Evolutionary conservation across 2,329 filamentous ascomycete species (phyloP).

Genomic region (Aureobasidium sp.): DNA sequence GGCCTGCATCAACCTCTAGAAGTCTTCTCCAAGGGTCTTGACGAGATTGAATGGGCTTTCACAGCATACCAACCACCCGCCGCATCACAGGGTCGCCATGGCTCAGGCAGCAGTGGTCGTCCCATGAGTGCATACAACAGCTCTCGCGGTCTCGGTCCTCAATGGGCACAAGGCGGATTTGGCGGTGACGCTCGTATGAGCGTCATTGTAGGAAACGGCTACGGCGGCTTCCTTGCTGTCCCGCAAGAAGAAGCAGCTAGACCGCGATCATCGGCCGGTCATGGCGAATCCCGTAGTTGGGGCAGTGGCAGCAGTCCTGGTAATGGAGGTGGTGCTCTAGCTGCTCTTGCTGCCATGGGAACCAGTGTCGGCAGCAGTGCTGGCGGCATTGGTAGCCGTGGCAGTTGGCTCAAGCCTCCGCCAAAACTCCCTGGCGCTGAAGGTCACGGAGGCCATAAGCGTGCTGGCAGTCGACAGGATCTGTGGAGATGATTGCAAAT

Average conservation of each 20-base stretch:
- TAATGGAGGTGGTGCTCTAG: conserved; percentile 20
- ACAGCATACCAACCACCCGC: conserved; percentile 49
- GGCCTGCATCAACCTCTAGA: conserved; percentile 52
- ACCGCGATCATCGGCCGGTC: conserved; percentile 23
- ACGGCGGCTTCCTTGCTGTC: conserved; percentile 60
- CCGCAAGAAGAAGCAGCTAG: conserved; percentile 43
- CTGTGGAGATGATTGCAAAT: conserved; percentile 25
- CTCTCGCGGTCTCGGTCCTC: conserved; percentile 43
- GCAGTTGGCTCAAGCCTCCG: conserved; percentile 25
- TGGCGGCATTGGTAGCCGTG: conserved; percentile 13
- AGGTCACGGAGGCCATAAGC: conserved; percentile 21
- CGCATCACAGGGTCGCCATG: conserved; percentile 33
- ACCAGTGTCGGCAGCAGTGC: conserved; percentile 15
- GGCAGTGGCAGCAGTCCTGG: conserved; percentile 11
- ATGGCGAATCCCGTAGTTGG: conserved; percentile 7
- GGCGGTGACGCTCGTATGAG: conserved; percentile 53
- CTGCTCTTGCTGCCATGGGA: conserved; percentile 17
- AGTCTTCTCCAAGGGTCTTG: conserved; percentile 60
- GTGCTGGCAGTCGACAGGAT: conserved; percentile 29
- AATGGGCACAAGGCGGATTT: conserved; percentile 42
- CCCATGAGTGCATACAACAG: conserved; percentile 41
- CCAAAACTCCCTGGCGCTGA: conserved; percentile 23
- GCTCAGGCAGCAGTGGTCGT: conserved; percentile 36
- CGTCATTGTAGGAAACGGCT: conserved; percentile 60
- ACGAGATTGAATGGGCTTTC: conserved; percentile 63